These are phyloP conservation scores for Myrica gale DNA, from an alignment of 306 rosid species.

Conservation along the genomic window DNA sequence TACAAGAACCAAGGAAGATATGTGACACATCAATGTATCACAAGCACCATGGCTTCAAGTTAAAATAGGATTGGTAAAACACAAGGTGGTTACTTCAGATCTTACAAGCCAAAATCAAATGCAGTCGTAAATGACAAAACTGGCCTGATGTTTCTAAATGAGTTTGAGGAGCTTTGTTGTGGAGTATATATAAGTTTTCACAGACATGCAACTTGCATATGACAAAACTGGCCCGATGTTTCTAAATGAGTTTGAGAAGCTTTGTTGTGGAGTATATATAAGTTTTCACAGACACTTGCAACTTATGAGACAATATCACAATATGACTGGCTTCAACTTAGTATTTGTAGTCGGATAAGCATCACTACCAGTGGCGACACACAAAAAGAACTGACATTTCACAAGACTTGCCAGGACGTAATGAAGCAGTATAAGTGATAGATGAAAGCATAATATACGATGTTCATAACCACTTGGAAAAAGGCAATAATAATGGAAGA, in stretches of 20 bases:
- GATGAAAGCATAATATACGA: constrained; percentile 7
- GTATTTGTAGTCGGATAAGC: background rate
- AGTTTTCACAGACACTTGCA: background rate
- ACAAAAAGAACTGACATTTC: background rate
- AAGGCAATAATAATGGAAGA: constrained; percentile 8
- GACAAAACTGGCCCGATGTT: background rate
- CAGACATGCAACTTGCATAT: background rate
- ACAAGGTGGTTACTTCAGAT: background rate
- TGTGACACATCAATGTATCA: background rate
- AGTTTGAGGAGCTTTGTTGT: background rate
- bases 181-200: background rate
- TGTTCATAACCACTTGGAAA: constrained; percentile 7
- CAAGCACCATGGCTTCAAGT: background rate
- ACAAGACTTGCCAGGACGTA: background rate
- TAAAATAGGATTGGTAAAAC: background rate
- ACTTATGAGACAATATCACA: background rate
- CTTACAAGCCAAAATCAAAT: background rate
- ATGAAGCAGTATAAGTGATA: constrained; percentile 1
- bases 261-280: background rate
- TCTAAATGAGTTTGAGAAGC: background rate
- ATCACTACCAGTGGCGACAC: background rate
- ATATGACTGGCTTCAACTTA: background rate
- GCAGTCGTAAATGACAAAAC: background rate
- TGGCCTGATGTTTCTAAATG: background rate
- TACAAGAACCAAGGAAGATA: background rate